phyloP scores from a whole-genome alignment of 495 filamentous ascomycete genomes.

The Hyaloscypha variabilis region DNA sequence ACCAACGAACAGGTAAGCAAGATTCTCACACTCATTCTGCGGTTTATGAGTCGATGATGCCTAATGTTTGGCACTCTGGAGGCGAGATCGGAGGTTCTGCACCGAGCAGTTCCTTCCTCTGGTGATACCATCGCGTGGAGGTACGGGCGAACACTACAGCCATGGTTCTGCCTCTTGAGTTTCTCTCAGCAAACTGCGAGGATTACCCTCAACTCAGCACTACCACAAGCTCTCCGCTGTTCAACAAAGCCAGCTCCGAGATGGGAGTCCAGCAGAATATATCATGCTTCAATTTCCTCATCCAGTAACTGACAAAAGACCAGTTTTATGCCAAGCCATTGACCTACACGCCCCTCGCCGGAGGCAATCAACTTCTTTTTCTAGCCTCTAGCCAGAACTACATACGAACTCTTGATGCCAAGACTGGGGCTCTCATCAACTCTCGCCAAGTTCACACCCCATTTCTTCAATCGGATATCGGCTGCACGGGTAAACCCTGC shows the following conservation, averaged over 20 bases:
- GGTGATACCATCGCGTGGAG: no score
- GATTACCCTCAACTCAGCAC: no score
- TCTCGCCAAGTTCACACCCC: constrained; percentile 45
- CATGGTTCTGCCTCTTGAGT: no score
- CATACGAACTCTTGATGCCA: constrained; percentile 47
- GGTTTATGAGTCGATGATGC: not conserved
- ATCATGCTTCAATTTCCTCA: not conserved
- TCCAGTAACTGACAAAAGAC: constrained; percentile 1
- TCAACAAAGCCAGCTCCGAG: not conserved
- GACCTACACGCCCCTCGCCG: constrained; percentile 43
- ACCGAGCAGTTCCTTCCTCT: not conserved
- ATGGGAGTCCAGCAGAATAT: not conserved
- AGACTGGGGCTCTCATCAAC: constrained; percentile 46
- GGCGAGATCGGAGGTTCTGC: not conserved
- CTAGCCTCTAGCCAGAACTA: constrained; percentile 49
- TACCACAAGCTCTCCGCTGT: no score
- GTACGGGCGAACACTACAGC: no score
- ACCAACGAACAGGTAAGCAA: constrained; percentile 31
- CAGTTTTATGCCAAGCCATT: constrained; percentile 46
- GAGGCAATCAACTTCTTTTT: constrained; percentile 46
- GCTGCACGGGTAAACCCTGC: constrained; percentile 11
- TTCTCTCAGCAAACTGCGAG: no score
- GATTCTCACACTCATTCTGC: no score
- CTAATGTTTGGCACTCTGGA: not conserved
- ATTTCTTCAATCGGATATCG: constrained; percentile 41